These are phyloP conservation scores for Abelmoschus esculentus DNA, from an alignment of 345 rosid species.

Conservation along the genomic window DNA sequence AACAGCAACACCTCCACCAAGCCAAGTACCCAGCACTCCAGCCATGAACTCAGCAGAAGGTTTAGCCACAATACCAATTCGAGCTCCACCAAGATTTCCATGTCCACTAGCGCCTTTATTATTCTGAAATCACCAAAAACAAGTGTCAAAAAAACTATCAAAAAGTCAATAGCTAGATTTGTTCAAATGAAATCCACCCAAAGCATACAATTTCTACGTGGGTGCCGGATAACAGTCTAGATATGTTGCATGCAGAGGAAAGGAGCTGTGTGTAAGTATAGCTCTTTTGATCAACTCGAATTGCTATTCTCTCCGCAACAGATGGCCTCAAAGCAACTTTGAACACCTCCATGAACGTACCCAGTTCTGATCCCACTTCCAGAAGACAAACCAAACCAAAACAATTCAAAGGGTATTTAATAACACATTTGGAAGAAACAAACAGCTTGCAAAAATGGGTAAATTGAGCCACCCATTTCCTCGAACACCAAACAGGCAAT, in stretches of 20 bases:
- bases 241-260: slow-evolving; percentile 54
- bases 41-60: slow-evolving; percentile 96
- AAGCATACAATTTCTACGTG: slow-evolving; percentile 49
- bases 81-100: slow-evolving; percentile 68
- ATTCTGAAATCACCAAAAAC: slow-evolving; percentile 16
- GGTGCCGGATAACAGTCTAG: slow-evolving; percentile 35
- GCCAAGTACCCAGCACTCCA: slow-evolving; percentile 84
- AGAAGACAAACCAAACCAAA: slow-evolving; percentile 1
- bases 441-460: too few species aligned
- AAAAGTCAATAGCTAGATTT: slow-evolving; percentile 7
- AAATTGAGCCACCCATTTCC: slow-evolving; percentile 21
- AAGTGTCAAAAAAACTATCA: background rate
- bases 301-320: slow-evolving; percentile 48
- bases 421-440: too few species aligned
- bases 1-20: slow-evolving; percentile 93
- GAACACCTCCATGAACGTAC: slow-evolving; percentile 74
- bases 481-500: slow-evolving; percentile 28
- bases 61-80: slow-evolving; percentile 90
- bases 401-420: background rate
- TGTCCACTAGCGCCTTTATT: slow-evolving; percentile 22
- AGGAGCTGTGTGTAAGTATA: slow-evolving; percentile 65
- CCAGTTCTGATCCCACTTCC: slow-evolving; percentile 35
- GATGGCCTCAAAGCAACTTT: slow-evolving; percentile 47
- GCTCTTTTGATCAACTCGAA: slow-evolving; percentile 66
- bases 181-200: background rate